These are phyloP conservation scores for Bryum argenteum DNA, from an alignment of 225 moss, liverwort and hornwort species.

Conservation along the genomic window DNA sequence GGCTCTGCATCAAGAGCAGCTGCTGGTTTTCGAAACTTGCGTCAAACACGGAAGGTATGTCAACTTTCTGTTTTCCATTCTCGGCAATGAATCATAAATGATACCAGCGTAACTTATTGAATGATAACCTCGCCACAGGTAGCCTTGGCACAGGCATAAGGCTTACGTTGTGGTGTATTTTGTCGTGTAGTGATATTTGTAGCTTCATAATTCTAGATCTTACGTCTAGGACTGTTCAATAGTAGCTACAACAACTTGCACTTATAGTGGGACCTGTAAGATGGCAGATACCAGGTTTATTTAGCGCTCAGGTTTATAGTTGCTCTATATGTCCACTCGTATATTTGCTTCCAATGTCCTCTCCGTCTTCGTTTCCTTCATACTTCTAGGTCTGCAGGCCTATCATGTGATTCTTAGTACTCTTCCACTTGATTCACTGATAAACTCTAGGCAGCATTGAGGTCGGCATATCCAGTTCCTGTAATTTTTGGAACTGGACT, in stretches of 20 bases:
- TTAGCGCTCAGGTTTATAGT: slow-evolving; percentile 5
- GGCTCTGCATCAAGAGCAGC: slow-evolving; percentile 61
- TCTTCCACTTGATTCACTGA: slow-evolving; percentile 1
- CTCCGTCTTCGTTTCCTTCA: slow-evolving; percentile 7
- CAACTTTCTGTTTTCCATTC: slow-evolving; percentile 11
- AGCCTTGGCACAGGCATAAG: slow-evolving; percentile 21
- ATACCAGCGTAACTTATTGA: slow-evolving; percentile 14
- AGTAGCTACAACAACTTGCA: slow-evolving; percentile 7
- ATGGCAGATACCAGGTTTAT: neutral
- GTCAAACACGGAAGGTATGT: slow-evolving; percentile 60
- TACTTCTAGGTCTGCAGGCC: slow-evolving; percentile 14
- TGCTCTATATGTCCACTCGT: neutral
- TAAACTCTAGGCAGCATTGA: slow-evolving; percentile 1
- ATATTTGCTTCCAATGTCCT: slow-evolving; percentile 16
- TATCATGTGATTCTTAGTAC: slow-evolving; percentile 9
- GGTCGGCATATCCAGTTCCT: slow-evolving; percentile 7
- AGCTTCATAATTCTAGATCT: slow-evolving; percentile 9
- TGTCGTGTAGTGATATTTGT: slow-evolving; percentile 16
- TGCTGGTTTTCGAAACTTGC: slow-evolving; percentile 64
- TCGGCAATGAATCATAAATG: neutral
- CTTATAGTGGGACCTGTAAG: slow-evolving; percentile 6
- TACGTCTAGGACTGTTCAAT: neutral
- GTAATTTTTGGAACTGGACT: slow-evolving; percentile 15
- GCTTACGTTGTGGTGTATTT: neutral
- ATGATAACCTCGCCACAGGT: neutral